These are phyloP conservation scores for Aspergillus wentii DNA, from an alignment of 495 filamentous ascomycete genomes.

Conservation along the genomic window DNA sequence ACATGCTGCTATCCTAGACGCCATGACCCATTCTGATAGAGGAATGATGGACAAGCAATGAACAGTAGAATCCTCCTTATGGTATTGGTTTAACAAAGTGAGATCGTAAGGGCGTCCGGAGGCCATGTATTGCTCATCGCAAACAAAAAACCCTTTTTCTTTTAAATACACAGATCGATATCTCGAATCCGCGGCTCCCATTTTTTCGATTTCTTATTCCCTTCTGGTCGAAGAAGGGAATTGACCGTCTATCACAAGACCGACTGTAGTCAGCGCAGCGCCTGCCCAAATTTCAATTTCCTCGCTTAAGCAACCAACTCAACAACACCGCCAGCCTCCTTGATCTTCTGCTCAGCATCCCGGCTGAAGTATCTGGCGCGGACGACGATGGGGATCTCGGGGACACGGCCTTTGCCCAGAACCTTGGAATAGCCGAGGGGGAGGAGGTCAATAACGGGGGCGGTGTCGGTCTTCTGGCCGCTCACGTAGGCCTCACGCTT, in stretches of 20 bases:
- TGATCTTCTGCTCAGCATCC: conserved; percentile 92
- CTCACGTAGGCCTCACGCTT: conserved; percentile 77
- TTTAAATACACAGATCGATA: conserved; percentile 21
- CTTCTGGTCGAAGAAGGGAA: conserved; percentile 14
- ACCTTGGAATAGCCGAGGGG: conserved; percentile 90
- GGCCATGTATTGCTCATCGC: conserved; percentile 38
- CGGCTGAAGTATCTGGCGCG: conserved; percentile 83
- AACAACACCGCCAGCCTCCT: conserved; percentile 83
- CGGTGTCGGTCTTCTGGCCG: conserved; percentile 69
- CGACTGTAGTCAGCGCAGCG: conserved; percentile 29
- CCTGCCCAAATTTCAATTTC: conserved; percentile 30
- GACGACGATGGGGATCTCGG: conserved; percentile 79
- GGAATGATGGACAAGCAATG: conserved; percentile 2
- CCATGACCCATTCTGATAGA: too few relatives aligned
- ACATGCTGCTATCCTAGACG: too few relatives aligned
- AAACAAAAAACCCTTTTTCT: conserved; percentile 41
- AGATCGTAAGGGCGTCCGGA: conserved; percentile 42
- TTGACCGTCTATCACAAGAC: conserved; percentile 25
- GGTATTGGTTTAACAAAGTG: conserved; percentile 40
- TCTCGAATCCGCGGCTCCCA: conserved; percentile 1
- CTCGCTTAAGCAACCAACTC: conserved; percentile 81
- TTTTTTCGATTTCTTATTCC: conserved; percentile 22
- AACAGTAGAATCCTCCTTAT: conserved; percentile 30
- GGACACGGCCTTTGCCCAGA: conserved; percentile 87
- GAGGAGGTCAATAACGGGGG: conserved; percentile 88